phyloP scores from a whole-genome alignment of 176 grass and related monocot genomes.

The Alopecurus myosuroides region DNA sequence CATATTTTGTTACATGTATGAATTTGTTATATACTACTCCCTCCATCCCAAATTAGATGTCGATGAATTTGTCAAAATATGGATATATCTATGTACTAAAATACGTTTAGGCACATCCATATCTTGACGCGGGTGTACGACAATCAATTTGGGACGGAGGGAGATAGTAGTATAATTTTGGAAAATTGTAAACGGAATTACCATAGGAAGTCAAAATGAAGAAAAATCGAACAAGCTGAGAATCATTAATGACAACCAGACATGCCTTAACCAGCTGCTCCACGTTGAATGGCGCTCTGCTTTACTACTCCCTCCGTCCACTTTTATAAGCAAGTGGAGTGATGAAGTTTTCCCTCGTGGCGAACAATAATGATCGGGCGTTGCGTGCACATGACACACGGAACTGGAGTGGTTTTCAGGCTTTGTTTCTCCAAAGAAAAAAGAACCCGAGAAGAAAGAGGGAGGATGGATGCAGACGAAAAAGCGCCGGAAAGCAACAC shows the following conservation, averaged over 20 bases:
- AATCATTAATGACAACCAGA: neutral
- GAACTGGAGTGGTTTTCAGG: neutral
- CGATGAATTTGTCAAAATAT: too few relatives aligned
- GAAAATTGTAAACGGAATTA: neutral
- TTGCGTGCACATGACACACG: conserved; percentile 16
- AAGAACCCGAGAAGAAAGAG: neutral
- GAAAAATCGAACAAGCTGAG: neutral
- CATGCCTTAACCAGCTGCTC: neutral
- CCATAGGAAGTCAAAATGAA: neutral
- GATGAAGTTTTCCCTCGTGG: conserved; percentile 3
- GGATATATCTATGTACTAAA: too few relatives aligned
- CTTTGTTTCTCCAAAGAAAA: neutral
- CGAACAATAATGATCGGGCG: conserved; percentile 1
- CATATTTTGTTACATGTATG: too few relatives aligned
- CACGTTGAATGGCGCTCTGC: neutral
- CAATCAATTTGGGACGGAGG: too few relatives aligned
- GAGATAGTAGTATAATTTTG: too few relatives aligned
- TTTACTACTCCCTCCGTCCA: too few relatives aligned
- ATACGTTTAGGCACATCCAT: too few relatives aligned
- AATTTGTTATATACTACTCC: too few relatives aligned
- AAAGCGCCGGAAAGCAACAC: conserved; percentile 26
- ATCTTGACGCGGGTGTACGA: too few relatives aligned
- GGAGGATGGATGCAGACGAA: conserved; percentile 13
- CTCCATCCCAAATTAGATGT: too few relatives aligned
- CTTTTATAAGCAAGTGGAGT: neutral